Evolutionary conservation across 1,139 yeast genomes (phyloP).

Genomic region (Magnusiomyces tetraspermus): DNA sequence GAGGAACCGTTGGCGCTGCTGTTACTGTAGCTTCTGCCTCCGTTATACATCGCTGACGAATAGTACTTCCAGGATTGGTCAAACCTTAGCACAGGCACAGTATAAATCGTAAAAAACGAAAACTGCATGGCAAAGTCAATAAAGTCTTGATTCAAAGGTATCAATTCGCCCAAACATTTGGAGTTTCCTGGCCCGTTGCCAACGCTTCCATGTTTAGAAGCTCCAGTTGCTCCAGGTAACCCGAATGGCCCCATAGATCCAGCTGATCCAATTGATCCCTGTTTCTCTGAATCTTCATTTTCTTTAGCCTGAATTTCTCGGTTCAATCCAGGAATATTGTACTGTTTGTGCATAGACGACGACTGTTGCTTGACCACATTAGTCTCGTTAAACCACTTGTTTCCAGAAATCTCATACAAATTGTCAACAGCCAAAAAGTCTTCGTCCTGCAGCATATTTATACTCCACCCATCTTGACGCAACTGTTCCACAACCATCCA

Average conservation of each 20-base stretch:
- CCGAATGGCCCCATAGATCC: too few species aligned
- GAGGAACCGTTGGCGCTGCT: not conserved
- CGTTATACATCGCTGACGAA: not conserved
- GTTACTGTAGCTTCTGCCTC: too few species aligned
- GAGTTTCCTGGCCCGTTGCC: not conserved
- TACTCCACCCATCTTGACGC: conserved; percentile 51
- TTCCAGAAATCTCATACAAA: conserved; percentile 37
- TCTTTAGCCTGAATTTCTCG: too few species aligned
- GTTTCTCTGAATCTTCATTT: too few species aligned
- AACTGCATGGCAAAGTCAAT: conserved; percentile 12
- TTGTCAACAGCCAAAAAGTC: conserved; percentile 45
- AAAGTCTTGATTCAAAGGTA: conserved; percentile 9
- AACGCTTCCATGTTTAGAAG: not conserved
- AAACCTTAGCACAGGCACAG: conserved; percentile 5
- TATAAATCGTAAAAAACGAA: conserved; percentile 7
- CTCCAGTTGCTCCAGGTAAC: not conserved
- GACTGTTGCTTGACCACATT: conserved; percentile 25
- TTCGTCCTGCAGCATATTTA: conserved; percentile 34
- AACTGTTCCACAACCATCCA: conserved; percentile 31
- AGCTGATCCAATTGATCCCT: too few species aligned
- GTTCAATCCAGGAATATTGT: conserved; percentile 14
- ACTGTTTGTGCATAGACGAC: conserved; percentile 10
- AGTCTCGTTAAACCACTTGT: conserved; percentile 33
- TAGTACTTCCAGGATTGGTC: conserved; percentile 1
- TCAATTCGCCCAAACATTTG: conserved; percentile 2